Evolutionary conservation across 257 asterid genomes (phyloP), one percentile per base, ranked within the genome.

Genomic region (Ophiorrhiza pumila): DNA sequence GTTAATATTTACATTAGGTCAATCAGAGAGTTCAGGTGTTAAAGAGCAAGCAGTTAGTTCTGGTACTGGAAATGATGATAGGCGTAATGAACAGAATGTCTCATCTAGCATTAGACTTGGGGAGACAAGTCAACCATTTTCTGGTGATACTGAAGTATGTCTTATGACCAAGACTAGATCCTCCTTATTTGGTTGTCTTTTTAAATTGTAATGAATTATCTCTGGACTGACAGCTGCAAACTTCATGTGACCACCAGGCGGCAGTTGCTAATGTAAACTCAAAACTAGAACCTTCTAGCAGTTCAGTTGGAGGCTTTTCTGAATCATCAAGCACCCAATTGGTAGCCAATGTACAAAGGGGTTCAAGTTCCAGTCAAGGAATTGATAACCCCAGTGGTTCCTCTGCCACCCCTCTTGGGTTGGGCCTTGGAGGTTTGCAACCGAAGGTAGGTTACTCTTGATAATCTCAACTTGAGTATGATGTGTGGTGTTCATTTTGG

Each of bases 351-450:
- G 84, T 29, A 23, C 87, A 79, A 77, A 81, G 78, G 57, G 43
- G 72, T 64, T 71, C 85, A 31, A 71, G 81, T 78, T 85, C 86
- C 42, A 76, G 61, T 75, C 85, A 75, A 71, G 85, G 68, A 55
- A 66, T 45, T 55, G 72, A 68, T 79, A 74, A 56, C 58, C 65
- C 80, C 62, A 88, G 71, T 70, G 79, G 80, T 75, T 76, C 92
- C 46, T 53, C 89, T 63, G 68, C 83, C 50, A 80, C 79, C 67
- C 98, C 98, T 69, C 83, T 93, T 72, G 98, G 98, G 46, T 72
- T 93, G 83, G 98, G 98, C 71, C 79, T 87, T 18, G 90, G 93
- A 42, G 88, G 88, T 62, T 87, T 93, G 82, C 95, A 86, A 76
- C 90, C 96, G 22, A 91, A 85, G 97, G 98, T 91, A 76, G 41